These are phyloP conservation scores for Chytriomyces sp. DNA, from an alignment of 192 early-diverging fungal species.

Conservation along the genomic window DNA sequence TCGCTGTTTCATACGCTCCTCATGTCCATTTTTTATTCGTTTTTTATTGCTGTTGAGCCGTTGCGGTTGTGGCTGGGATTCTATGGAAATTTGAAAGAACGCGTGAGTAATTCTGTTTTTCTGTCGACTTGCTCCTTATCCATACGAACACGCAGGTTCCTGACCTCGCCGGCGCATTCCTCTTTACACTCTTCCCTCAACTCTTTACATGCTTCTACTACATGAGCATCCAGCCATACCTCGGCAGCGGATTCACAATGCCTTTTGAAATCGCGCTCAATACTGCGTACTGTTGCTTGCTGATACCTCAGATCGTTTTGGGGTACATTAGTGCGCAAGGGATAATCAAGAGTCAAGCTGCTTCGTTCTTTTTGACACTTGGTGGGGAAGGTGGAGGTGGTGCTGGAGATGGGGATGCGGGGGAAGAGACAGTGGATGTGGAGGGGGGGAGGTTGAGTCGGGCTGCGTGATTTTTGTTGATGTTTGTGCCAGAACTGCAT, in stretches of 20 bases:
- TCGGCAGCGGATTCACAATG: constrained; percentile 29
- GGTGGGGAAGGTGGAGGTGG: constrained; percentile 6
- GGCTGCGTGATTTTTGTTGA: neutral
- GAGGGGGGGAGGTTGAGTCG: neutral
- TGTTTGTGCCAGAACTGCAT: too few relatives aligned
- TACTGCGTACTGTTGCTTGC: constrained; percentile 35
- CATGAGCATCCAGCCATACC: constrained; percentile 32
- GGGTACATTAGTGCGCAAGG: constrained; percentile 38
- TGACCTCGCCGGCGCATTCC: constrained; percentile 45
- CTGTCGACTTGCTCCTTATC: neutral
- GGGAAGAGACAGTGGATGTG: neutral
- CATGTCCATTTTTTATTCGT: constrained; percentile 32
- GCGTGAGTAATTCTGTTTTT: constrained; percentile 17
- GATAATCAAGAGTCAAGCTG: constrained; percentile 42
- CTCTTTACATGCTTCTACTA: constrained; percentile 40
- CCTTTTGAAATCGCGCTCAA: constrained; percentile 46
- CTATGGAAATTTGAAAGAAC: constrained; percentile 47
- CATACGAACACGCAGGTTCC: constrained; percentile 36
- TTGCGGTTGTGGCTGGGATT: constrained; percentile 47
- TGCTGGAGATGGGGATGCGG: neutral
- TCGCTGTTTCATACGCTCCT: constrained; percentile 35
- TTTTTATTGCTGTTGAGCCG: constrained; percentile 43
- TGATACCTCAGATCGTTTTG: constrained; percentile 36
- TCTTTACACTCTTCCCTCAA: constrained; percentile 51
- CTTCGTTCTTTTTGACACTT: constrained; percentile 32